Evolutionary conservation across 768 basidiomycete genomes (phyloP), one percentile per base, ranked within the genome.

Genomic region (Trametes villosa): DNA sequence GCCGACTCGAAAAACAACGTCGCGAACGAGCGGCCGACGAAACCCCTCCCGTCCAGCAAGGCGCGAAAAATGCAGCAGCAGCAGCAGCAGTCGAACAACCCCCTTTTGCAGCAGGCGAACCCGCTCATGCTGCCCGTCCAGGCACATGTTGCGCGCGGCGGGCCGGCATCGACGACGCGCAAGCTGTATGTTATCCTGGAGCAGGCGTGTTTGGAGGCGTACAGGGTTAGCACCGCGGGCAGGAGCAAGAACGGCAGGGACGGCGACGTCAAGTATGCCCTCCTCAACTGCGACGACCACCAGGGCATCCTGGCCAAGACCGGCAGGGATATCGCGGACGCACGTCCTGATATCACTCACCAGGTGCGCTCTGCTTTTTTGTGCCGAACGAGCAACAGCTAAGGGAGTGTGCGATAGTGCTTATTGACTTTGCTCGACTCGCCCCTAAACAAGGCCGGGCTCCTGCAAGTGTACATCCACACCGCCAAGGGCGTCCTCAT

Each of bases 261-360:
- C 69, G 79, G 79, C 30, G 95, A 96, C 60, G 94, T 92, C 59
- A 98, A 98, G 76, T 98, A 98, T 75, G 95, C 95, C 9, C 78
- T 99, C 59, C 76, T 99, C 66, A 99, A 99, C 76, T 98, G 97
- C 74, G 97, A 98, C 72, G 97, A 98, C 67, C 97, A 98, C 76
- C 97, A 99, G 74, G 96, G 96, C 56, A 97, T 99, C 67, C 81
- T 99, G 63, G 96, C 97, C 5, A 98, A 97, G 76, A 97, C 94
- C 0, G 94, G 95, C 17, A 84, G 96, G 71, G 97, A 99, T 76
- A 98, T 98, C 62, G 97, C 97, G 17, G 96, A 98, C 76, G 97
- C 97, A n/a, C 81, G 97, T 65, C 97, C 97, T 2, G 97, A 98
- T 76, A 98, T 98, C 70, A 98, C 97, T 0, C 97, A 99, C 73